Evolutionary conservation across 2,329 filamentous ascomycete genomes (phyloP), one percentile per base, ranked within the genome.

Genomic region (Ceratocystis huliohia): DNA sequence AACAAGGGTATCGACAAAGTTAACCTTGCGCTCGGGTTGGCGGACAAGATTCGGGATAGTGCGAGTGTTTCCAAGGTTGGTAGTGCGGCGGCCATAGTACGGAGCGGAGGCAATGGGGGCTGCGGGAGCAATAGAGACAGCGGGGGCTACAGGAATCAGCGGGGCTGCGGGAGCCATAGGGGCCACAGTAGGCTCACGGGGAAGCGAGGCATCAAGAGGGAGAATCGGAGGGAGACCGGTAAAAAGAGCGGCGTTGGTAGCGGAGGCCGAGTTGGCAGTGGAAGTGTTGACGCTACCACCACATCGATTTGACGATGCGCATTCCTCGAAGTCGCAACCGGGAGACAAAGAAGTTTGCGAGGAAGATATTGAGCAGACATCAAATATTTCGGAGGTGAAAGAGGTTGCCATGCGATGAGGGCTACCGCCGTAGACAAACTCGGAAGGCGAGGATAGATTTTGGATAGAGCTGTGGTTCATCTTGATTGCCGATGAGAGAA

Each of bases 1-100:
- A 80, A 96, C 92, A 76, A 96, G 89, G 76, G 87, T 94, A 77
- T 96, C 92, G 77, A 97, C 93, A 74, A 97, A 96, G 77, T 88
- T 92, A 74, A 90, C 84, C 81, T 96, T 96, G 74, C 92, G 89
- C 78, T 96, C 91, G 73, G 86, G 85, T 79, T 96, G 92, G 73
- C 92, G 88, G 70, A 92, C 82, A 70, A 96, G 83, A 67, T 87
- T 78, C 63, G 93, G 90, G 10, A 56, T 46, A n/a, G 63, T 65
- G 8, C 53, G 28, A 0, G 66, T 20, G n/a, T 72, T 89, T 88
- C 72, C 83, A 81, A 71, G 83, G 82, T 70, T 83, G 76, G 72
- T 82, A 80, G 68, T 80, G 76, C 66, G 80, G 79, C 41, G 81
- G 76, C 69, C 78, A 79, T 67, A 78, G 80, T 63, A 81, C 83